phyloP scores from a whole-genome alignment of 768 basidiomycete species.

The Psilocybe cyanescens region DNA sequence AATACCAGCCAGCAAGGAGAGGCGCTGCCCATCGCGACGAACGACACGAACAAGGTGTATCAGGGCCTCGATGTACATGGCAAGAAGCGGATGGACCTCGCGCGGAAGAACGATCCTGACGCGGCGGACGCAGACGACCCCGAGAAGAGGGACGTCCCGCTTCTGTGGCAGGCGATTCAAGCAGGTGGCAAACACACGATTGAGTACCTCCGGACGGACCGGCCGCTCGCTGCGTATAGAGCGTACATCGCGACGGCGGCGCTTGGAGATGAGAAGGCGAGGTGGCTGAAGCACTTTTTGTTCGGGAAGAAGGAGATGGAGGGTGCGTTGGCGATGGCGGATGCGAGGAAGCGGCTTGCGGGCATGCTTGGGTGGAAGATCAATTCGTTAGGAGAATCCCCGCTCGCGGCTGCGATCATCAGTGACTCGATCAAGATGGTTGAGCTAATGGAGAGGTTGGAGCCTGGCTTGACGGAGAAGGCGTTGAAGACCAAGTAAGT shows the following conservation, averaged over 20 bases:
- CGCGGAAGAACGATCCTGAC: conserved; percentile 52
- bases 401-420: conserved; percentile 48
- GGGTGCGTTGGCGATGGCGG: not conserved
- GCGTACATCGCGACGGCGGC: conserved; percentile 41
- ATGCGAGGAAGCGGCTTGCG: conserved; percentile 45
- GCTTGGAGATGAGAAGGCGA: conserved; percentile 45
- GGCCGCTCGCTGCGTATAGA: conserved; percentile 53
- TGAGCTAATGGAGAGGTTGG: conserved; percentile 45
- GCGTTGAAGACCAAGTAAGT: conserved; percentile 48
- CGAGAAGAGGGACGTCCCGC: conserved; percentile 20
- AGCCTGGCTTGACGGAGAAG: conserved; percentile 42
- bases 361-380: conserved; percentile 55
- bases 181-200: conserved; percentile 36
- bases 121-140: conserved; percentile 19
- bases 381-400: conserved; percentile 54
- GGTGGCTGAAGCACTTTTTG: conserved; percentile 39
- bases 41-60: conserved; percentile 49
- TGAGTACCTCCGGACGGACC: conserved; percentile 50
- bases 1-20: conserved; percentile 22
- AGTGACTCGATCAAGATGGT: conserved; percentile 39
- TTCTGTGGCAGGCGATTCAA: conserved; percentile 49
- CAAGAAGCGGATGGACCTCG: conserved; percentile 62
- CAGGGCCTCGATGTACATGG: conserved; percentile 66
- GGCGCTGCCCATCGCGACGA: conserved; percentile 27
- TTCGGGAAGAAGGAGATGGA: conserved; percentile 9